phyloP scores from a whole-genome alignment of 345 rosid species.

The Citrus mangshanensis region DNA sequence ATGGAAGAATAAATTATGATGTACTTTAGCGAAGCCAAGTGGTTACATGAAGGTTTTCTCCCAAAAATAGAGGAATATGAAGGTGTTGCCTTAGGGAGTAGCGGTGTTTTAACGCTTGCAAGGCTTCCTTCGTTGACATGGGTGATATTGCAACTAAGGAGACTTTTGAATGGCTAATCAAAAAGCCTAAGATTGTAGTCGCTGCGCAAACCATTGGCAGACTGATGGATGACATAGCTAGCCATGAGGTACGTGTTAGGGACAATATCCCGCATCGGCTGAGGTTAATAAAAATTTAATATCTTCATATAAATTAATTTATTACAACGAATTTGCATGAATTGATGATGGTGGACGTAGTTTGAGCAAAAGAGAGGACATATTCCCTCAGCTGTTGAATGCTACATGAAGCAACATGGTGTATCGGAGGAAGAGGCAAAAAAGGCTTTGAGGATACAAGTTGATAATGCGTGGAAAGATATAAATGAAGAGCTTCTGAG shows the following conservation, averaged over 20 bases:
- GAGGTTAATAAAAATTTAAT: too few species aligned
- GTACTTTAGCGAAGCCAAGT: background rate
- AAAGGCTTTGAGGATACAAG: background rate
- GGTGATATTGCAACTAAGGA: background rate
- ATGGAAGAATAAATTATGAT: background rate
- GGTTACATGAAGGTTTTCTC: background rate
- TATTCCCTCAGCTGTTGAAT: too few species aligned
- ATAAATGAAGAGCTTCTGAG: background rate
- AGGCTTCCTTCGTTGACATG: background rate
- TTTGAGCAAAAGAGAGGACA: too few species aligned
- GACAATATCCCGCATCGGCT: too few species aligned
- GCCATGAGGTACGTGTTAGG: background rate
- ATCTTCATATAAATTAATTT: too few species aligned
- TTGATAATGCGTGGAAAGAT: constrained; percentile 27
- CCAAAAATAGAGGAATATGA: background rate
- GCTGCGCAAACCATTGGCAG: background rate
- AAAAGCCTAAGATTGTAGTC: background rate
- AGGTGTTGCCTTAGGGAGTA: background rate
- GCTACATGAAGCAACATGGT: too few species aligned
- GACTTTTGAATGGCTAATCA: background rate
- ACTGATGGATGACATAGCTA: background rate
- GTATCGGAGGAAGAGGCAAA: too few species aligned
- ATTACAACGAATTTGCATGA: too few species aligned
- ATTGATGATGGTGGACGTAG: too few species aligned
- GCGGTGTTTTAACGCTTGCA: background rate